Evolutionary conservation across 768 basidiomycete genomes (phyloP).

Genomic region (Neoboletus magnificus): DNA sequence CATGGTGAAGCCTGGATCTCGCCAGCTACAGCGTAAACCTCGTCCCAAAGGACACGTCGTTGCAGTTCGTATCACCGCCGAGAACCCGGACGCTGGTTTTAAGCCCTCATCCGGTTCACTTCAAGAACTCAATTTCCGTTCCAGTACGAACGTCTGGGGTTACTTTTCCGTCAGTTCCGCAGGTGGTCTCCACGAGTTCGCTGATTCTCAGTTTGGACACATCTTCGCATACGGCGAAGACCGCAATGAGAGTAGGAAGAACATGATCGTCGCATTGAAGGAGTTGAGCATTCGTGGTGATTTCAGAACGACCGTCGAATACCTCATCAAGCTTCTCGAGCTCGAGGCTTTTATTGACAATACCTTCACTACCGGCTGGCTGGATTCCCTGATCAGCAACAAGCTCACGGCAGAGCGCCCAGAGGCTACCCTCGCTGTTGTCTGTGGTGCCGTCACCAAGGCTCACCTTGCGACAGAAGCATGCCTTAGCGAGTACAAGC

Average conservation of each 20-base stretch:
- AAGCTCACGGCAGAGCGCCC: conserved; percentile 97
- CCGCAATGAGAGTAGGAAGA: conserved; percentile 91
- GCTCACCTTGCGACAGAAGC: conserved; percentile 87
- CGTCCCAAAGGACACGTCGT: conserved; percentile 97
- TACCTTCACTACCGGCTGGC: conserved; percentile 97
- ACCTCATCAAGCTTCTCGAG: conserved; percentile 96
- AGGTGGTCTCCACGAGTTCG: conserved; percentile 97
- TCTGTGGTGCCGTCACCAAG: conserved; percentile 95
- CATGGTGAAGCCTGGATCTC: conserved; percentile 84
- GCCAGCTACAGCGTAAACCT: conserved; percentile 89
- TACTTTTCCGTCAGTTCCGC: conserved; percentile 97
- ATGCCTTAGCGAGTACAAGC: conserved; percentile 91
- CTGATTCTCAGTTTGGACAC: conserved; percentile 98
- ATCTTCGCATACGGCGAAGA: conserved; percentile 99
- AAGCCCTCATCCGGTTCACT: conserved; percentile 97
- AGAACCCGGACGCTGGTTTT: conserved; percentile 99
- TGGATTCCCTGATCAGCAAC: conserved; percentile 94
- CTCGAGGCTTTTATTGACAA: conserved; percentile 96
- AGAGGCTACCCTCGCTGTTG: conserved; percentile 86
- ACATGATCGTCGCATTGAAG: conserved; percentile 99
- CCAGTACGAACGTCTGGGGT: conserved; percentile 99
- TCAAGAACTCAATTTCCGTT: conserved; percentile 99
- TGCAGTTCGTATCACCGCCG: conserved; percentile 98
- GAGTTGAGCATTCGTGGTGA: conserved; percentile 98
- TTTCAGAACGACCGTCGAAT: conserved; percentile 98